Evolutionary conservation across 164 flowering plant species (phyloP).

Genomic region (Umbilicus rupestris): DNA sequence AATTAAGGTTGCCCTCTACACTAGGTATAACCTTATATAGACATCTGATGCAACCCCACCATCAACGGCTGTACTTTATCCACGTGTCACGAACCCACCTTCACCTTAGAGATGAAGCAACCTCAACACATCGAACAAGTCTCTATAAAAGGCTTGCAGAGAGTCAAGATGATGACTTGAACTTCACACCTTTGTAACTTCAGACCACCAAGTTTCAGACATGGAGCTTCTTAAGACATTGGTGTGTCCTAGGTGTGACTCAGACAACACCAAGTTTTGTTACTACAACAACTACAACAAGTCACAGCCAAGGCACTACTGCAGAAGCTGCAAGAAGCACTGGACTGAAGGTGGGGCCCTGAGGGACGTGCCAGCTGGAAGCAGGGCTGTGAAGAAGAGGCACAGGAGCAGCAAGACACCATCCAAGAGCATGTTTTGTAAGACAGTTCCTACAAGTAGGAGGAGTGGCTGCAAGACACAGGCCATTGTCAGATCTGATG

Average conservation of each 20-base stretch:
- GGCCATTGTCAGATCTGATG: not conserved
- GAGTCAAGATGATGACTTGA: not conserved
- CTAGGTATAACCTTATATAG: not conserved
- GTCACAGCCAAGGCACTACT: constrained; percentile 71
- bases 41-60: not conserved
- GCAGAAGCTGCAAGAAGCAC: constrained; percentile 70
- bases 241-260: constrained; percentile 73
- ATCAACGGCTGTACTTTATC: not conserved
- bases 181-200: too few relatives aligned
- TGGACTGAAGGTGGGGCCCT: constrained; percentile 85
- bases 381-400: constrained; percentile 72
- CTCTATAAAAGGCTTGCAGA: not conserved
- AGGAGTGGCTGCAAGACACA: too few relatives aligned
- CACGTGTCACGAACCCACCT: not conserved
- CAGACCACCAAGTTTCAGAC: too few relatives aligned
- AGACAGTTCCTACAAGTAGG: too few relatives aligned
- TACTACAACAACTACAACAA: constrained; percentile 78
- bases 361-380: constrained; percentile 67
- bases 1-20: not conserved
- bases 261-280: constrained; percentile 72
- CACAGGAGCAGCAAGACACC: constrained; percentile 16
- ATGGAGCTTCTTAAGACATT: constrained; percentile 22
- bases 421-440: too few relatives aligned
- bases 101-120: constrained; percentile 1
- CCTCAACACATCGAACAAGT: not conserved